Conservation (phyloP, 768 basidiomycete species). For the Lactifluus subvellereus region DNA sequence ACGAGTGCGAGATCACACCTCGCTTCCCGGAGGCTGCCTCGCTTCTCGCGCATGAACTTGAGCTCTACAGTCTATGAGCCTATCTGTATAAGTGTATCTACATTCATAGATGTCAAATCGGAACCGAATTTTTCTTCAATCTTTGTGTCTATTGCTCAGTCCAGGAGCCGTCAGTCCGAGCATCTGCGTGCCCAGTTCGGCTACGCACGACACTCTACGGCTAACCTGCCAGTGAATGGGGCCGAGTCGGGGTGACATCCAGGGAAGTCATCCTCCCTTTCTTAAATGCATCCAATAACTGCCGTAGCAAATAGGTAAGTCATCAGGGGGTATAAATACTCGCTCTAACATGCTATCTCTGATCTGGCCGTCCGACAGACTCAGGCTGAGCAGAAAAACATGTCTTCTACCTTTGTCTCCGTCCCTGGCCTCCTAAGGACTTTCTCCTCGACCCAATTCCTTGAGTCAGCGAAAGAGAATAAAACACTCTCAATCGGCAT, state of each 20-base stretch:
- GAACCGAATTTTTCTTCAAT: too few species aligned
- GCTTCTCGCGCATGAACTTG: conserved; percentile 8
- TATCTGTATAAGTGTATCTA: not conserved
- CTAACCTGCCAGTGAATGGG: too few species aligned
- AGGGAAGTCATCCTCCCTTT: too few species aligned
- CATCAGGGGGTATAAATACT: not conserved
- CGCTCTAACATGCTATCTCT: not conserved
- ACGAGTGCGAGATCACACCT: conserved; percentile 13
- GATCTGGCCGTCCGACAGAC: too few species aligned
- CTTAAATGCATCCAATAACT: too few species aligned
- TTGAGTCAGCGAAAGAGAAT: conserved; percentile 6
- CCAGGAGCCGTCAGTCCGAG: too few species aligned
- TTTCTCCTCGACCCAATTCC: not conserved
- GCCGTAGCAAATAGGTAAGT: too few species aligned
- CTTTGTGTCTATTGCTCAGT: too few species aligned
- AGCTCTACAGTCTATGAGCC: conserved; percentile 12
- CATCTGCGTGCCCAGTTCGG: too few species aligned
- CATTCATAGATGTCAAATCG: not conserved
- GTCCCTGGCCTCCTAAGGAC: not conserved
- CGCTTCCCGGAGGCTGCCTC: conserved; percentile 19
- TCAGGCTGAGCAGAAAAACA: not conserved
- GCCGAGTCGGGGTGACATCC: too few species aligned
- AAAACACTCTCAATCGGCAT: conserved; percentile 15
- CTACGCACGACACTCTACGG: too few species aligned
- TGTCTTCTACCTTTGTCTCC: not conserved